These are phyloP conservation scores for Stagonosporopsis vannaccii DNA, from an alignment of 2,329 filamentous ascomycete genomes.

Conservation along the genomic window DNA sequence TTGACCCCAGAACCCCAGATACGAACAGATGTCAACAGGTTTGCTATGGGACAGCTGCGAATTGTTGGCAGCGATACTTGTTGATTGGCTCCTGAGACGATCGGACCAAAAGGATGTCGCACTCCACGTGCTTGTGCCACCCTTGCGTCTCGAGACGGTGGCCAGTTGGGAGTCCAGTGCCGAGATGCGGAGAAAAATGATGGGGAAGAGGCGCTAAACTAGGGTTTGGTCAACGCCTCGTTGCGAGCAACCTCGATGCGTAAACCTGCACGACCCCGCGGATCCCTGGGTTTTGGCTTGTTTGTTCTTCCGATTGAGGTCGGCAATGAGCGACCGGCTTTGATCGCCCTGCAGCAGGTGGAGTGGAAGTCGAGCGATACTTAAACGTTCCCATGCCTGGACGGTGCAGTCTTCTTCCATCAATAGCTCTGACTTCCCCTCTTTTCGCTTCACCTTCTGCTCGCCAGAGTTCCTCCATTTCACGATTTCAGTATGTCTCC, in stretches of 20 bases:
- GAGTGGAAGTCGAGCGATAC: slow-evolving; percentile 24
- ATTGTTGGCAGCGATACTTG: slow-evolving; percentile 1
- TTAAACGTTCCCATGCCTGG: slow-evolving; percentile 29
- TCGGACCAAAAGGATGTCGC: neutral
- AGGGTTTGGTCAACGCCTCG: slow-evolving; percentile 7
- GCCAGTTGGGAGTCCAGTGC: neutral
- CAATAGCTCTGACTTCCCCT: slow-evolving; percentile 2
- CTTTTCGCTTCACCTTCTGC: slow-evolving; percentile 23
- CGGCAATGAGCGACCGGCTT: slow-evolving; percentile 12
- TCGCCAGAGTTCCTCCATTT: slow-evolving; percentile 17
- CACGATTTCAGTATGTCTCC: slow-evolving; percentile 37
- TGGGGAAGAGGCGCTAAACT: slow-evolving; percentile 8
- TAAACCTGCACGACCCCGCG: slow-evolving; percentile 2
- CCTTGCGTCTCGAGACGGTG: slow-evolving; percentile 27
- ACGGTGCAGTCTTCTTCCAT: slow-evolving; percentile 8
- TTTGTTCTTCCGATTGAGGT: slow-evolving; percentile 2
- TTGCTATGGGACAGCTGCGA: slow-evolving; percentile 13
- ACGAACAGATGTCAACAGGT: slow-evolving; percentile 18
- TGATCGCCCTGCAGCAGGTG: slow-evolving; percentile 22
- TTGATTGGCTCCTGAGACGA: slow-evolving; percentile 22
- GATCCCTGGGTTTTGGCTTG: neutral
- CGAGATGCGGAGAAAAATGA: slow-evolving; percentile 13
- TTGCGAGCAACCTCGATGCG: slow-evolving; percentile 15
- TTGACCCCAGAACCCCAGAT: slow-evolving; percentile 30
- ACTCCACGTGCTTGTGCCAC: slow-evolving; percentile 1